Conservation (phyloP, 768 basidiomycete species). For the Phaeotremella skinneri region DNA sequence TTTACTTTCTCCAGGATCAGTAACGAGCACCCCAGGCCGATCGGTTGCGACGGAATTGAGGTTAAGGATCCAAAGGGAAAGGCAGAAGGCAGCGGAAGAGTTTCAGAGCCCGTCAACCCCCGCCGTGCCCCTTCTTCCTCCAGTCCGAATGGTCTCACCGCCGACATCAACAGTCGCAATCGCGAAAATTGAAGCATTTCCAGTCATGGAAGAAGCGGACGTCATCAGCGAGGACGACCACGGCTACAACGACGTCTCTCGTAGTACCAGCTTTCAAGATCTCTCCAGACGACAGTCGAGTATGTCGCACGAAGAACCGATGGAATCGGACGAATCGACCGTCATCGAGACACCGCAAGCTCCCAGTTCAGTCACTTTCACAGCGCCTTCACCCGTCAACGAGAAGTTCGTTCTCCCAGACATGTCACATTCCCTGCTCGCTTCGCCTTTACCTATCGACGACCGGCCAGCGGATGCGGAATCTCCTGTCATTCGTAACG, state of each 20-base stretch:
- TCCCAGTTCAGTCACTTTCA: constrained; percentile 5
- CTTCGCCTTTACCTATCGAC: constrained; percentile 30
- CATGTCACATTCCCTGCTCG: constrained; percentile 11
- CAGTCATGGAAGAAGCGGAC: not conserved
- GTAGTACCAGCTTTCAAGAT: not conserved
- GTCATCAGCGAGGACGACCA: not conserved
- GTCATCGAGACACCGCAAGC: constrained; percentile 21
- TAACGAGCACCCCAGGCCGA: not conserved
- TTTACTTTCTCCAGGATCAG: not conserved
- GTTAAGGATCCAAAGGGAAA: constrained; percentile 26
- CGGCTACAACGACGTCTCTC: not conserved
- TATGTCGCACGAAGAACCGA: not conserved
- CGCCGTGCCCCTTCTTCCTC: not conserved
- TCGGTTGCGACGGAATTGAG: constrained; percentile 26
- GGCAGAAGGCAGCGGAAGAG: constrained; percentile 12
- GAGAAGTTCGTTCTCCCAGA: not conserved
- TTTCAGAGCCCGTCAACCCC: not conserved
- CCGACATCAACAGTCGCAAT: not conserved
- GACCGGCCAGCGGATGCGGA: no score
- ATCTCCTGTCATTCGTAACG: not conserved
- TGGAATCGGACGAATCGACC: constrained; percentile 24
- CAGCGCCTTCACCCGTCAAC: constrained; percentile 7
- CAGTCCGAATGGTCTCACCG: not conserved
- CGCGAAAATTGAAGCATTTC: not conserved
- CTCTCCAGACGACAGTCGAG: not conserved